Percentiles rank a stretch among this genome's conserved stretches.
Evolutionary conservation across 2,329 filamentous ascomycete genomes (phyloP).

Genomic region (Myriosclerotinia scirpicola): DNA sequence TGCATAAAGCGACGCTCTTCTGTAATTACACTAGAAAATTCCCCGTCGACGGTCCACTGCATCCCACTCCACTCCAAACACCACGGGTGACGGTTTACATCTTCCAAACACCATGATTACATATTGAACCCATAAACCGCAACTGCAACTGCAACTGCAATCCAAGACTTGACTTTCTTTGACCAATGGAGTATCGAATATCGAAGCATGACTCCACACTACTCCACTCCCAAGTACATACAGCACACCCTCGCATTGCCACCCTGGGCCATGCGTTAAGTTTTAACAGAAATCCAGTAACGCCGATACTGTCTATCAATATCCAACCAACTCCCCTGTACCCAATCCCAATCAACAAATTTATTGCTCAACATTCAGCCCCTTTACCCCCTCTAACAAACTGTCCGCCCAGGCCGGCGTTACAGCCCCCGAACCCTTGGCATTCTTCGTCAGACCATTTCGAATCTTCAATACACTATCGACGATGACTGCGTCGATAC

Average conservation of each 20-base stretch:
- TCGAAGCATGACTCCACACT: too few species aligned
- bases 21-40: too few species aligned
- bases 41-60: too few species aligned
- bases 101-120: not conserved
- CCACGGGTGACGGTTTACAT: not conserved
- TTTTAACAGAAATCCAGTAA: too few species aligned
- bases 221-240: too few species aligned
- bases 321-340: not conserved
- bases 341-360: not conserved
- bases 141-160: too few species aligned
- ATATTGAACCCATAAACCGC: too few species aligned
- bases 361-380: not conserved
- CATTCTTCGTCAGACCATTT: conserved; percentile 63
- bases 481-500: conserved; percentile 97
- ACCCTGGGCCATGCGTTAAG: too few species aligned
- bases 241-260: too few species aligned
- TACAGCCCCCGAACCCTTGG: conserved; percentile 24
- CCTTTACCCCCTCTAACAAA: conserved; percentile 7
- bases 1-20: too few species aligned
- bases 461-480: conserved; percentile 92
- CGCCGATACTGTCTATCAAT: not conserved
- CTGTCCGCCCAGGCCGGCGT: conserved; percentile 15
- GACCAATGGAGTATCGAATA: too few species aligned
- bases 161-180: too few species aligned
- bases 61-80: not conserved